Conservation (phyloP, 208 protist genomes). For the Trichomonas vaginalis region DNA sequence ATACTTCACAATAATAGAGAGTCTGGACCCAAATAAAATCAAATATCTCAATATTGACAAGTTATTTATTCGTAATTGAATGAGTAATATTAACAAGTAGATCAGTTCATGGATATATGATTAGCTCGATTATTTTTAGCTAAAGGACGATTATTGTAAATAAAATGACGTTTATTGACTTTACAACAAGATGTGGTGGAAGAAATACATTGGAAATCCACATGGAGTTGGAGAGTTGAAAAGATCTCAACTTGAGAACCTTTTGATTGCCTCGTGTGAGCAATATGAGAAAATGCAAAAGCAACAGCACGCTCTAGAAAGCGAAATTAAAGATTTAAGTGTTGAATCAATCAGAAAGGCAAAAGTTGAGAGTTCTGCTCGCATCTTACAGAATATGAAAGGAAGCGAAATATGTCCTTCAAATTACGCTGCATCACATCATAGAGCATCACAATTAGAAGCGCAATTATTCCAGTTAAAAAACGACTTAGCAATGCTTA, state of each 20-base stretch:
- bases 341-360: background rate
- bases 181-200: background rate
- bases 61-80: too few species aligned
- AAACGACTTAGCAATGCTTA: background rate
- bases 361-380: background rate
- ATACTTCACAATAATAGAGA: too few species aligned
- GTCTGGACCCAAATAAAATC: too few species aligned
- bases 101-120: too few species aligned
- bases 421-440: background rate
- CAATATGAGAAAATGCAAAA: background rate
- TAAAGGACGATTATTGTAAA: too few species aligned
- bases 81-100: too few species aligned
- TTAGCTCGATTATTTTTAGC: too few species aligned
- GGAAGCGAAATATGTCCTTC: background rate
- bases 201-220: background rate
- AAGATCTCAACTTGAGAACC: background rate
- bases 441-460: background rate
- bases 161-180: background rate
- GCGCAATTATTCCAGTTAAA: background rate
- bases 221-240: background rate
- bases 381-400: background rate
- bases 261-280: background rate
- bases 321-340: background rate
- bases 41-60: too few species aligned
- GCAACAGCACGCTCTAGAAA: background rate